phyloP scores from a whole-genome alignment of 2,329 filamentous ascomycete species.

The Cercospora sp. region DNA sequence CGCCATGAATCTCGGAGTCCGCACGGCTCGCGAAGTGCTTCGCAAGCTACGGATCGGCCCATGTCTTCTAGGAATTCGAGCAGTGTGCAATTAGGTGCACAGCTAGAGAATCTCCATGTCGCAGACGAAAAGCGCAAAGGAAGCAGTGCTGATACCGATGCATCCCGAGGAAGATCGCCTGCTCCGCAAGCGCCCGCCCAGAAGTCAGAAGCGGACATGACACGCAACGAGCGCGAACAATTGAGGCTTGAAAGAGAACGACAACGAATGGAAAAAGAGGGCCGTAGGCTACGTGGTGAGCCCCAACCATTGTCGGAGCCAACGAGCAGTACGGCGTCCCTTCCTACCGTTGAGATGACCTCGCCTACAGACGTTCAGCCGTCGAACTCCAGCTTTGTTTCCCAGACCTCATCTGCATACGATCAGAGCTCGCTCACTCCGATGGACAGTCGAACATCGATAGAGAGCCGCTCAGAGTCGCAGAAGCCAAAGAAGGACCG shows the following conservation, averaged over 20 bases:
- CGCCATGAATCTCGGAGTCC: conserved; percentile 19
- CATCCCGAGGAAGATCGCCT: conserved; percentile 3
- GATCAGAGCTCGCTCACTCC: conserved; percentile 18
- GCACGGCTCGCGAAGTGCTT: conserved; percentile 13
- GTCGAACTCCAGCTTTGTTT: conserved; percentile 14
- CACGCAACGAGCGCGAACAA: conserved; percentile 35
- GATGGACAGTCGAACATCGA: conserved; percentile 21
- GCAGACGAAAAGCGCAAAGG: neutral
- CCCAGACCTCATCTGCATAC: conserved; percentile 2
- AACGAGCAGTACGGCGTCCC: neutral
- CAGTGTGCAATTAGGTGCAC: neutral
- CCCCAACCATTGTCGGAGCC: conserved; percentile 1
- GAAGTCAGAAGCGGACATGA: conserved; percentile 31
- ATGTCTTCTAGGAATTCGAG: neutral
- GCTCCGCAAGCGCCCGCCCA: neutral
- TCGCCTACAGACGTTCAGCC: conserved; percentile 3
- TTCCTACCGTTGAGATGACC: neutral
- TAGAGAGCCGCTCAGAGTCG: conserved; percentile 14
- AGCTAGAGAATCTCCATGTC: neutral
- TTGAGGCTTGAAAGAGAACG: conserved; percentile 35
- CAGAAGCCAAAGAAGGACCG: conserved; percentile 55
- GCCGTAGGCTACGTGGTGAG: conserved; percentile 36
- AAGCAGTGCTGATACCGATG: conserved; percentile 10
- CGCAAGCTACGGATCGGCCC: neutral
- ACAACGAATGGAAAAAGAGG: conserved; percentile 38